These are phyloP conservation scores for Pyrenochaeta sp. DNA, from an alignment of 2,329 filamentous ascomycete genomes.

Conservation along the genomic window DNA sequence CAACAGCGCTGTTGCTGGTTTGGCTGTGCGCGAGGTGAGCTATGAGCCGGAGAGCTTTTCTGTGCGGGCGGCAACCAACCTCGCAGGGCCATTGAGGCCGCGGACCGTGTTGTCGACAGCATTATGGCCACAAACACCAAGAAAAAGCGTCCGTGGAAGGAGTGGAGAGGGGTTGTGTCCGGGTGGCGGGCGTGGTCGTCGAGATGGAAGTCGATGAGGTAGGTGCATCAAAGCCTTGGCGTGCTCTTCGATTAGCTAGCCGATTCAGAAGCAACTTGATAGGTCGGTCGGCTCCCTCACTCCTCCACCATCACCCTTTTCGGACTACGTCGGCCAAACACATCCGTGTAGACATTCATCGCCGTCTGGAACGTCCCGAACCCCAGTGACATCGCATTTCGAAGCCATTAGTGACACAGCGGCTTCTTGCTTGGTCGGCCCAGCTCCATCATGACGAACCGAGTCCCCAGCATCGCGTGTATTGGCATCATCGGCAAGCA, in stretches of 20 bases:
- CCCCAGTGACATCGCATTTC: slow-evolving; percentile 12
- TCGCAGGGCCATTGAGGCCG: slow-evolving; percentile 63
- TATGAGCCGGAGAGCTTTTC: slow-evolving; percentile 22
- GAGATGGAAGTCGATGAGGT: slow-evolving; percentile 39
- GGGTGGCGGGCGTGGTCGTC: slow-evolving; percentile 41
- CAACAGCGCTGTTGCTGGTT: slow-evolving; percentile 68
- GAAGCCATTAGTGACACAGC: neutral
- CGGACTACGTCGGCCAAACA: slow-evolving; percentile 31
- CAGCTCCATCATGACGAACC: slow-evolving; percentile 53
- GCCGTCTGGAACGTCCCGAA: neutral
- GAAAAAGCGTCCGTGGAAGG: slow-evolving; percentile 40
- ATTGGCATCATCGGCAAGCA: slow-evolving; percentile 94
- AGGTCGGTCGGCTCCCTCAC: slow-evolving; percentile 26
- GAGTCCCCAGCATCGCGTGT: slow-evolving; percentile 79
- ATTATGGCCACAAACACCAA: slow-evolving; percentile 51
- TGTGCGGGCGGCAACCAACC: slow-evolving; percentile 52
- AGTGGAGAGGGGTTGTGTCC: slow-evolving; percentile 46
- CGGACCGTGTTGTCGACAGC: slow-evolving; percentile 60
- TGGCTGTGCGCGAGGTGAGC: slow-evolving; percentile 60
- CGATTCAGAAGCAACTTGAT: slow-evolving; percentile 39
- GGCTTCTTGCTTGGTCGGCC: too few species aligned
- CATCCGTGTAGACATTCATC: slow-evolving; percentile 12
- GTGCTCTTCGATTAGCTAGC: slow-evolving; percentile 36
- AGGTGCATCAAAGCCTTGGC: slow-evolving; percentile 35
- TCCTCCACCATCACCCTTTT: slow-evolving; percentile 30